These are phyloP conservation scores for Globisporangium camurandrum DNA, from an alignment of 352 stramenopile species.

Conservation along the genomic window DNA sequence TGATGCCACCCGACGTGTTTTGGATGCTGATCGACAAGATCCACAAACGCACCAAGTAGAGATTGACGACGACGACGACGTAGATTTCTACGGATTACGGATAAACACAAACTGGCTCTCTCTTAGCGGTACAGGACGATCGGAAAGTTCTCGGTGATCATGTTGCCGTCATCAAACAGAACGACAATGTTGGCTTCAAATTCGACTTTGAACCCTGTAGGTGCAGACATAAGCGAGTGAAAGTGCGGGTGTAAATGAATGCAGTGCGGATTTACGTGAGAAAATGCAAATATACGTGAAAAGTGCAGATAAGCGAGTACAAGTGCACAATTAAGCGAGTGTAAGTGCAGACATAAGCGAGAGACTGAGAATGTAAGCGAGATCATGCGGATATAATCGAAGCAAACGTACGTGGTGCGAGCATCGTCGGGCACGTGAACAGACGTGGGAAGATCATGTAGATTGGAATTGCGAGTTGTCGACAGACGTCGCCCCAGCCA, in stretches of 20 bases:
- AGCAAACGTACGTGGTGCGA: conserved; percentile 44
- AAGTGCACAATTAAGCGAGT: too few species aligned
- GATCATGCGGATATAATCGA: too few species aligned
- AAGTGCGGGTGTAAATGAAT: neutral
- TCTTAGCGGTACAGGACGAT: conserved; percentile 73
- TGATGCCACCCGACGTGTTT: conserved; percentile 91
- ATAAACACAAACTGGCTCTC: too few species aligned
- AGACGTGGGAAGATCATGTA: conserved; percentile 93
- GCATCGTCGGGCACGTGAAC: conserved; percentile 90
- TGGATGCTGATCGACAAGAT: conserved; percentile 93
- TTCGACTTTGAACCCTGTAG: conserved; percentile 82
- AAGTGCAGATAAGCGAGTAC: too few species aligned
- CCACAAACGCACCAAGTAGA: conserved; percentile 95
- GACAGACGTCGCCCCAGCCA: conserved; percentile 85
- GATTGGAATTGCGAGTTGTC: conserved; percentile 87
- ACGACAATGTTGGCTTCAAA: conserved; percentile 92
- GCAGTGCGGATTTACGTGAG: too few species aligned
- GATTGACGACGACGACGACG: neutral
- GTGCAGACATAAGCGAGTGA: neutral
- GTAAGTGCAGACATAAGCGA: too few species aligned
- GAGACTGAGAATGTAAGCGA: neutral
- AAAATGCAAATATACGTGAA: too few species aligned
- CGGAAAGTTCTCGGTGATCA: conserved; percentile 88
- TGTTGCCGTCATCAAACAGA: conserved; percentile 88
- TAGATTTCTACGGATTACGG: too few species aligned